Conservation (phyloP, 768 basidiomycete species). For the Boletus vinaceobasis region DNA sequence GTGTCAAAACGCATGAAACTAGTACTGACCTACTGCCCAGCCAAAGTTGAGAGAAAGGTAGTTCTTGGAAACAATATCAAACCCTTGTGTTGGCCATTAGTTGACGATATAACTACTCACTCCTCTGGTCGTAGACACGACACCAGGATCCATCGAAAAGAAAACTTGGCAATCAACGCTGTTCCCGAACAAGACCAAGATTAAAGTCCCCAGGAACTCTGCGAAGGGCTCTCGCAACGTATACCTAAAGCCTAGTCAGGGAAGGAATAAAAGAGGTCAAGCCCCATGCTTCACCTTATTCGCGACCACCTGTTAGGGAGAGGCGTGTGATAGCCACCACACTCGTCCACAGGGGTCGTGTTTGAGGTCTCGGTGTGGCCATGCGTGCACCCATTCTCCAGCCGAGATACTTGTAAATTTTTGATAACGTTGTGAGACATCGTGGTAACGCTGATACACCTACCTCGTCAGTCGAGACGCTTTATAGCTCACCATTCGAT, state of each 20-base stretch:
- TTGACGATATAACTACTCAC: conserved; percentile 34
- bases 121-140: conserved; percentile 46
- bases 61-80: conserved; percentile 2
- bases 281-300: conserved; percentile 39
- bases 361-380: not conserved
- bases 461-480: no score
- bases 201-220: conserved; percentile 56
- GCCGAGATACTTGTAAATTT: not conserved
- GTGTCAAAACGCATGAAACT: not conserved
- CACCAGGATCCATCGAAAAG: conserved; percentile 40
- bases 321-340: not conserved
- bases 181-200: conserved; percentile 52
- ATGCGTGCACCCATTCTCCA: not conserved
- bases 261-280: not conserved
- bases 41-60: conserved; percentile 20
- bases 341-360: not conserved
- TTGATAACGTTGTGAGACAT: not conserved
- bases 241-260: conserved; percentile 26
- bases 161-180: conserved; percentile 54
- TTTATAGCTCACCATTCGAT: not conserved
- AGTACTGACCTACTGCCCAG: conserved; percentile 22
- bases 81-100: not conserved
- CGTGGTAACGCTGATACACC: not conserved
- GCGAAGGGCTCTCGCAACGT: conserved; percentile 51
- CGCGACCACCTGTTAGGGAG: conserved; percentile 50